Conservation (phyloP, 352 stramenopile genomes). For the Globisporangium cederbergense region DNA sequence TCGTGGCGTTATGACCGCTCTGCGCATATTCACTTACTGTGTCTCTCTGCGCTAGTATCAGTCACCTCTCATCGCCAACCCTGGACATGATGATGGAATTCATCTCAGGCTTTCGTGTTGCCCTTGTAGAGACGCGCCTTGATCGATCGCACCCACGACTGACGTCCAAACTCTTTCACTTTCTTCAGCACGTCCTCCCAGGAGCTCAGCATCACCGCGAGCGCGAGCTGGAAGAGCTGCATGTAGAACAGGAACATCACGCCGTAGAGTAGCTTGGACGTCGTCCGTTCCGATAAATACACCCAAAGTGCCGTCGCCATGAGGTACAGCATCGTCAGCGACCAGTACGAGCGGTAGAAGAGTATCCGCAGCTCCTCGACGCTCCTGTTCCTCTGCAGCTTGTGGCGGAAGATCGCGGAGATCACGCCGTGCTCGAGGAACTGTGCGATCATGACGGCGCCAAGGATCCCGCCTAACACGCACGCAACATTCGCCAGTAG, state of each 20-base stretch:
- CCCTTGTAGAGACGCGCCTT: slow-evolving; percentile 1
- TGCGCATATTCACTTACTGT: not conserved
- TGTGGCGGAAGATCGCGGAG: slow-evolving; percentile 43
- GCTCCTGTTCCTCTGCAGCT: slow-evolving; percentile 37
- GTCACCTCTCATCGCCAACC: not conserved
- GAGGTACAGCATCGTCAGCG: slow-evolving; percentile 40
- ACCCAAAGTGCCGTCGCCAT: slow-evolving; percentile 46
- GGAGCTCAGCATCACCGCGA: slow-evolving; percentile 57
- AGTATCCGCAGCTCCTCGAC: slow-evolving; percentile 32
- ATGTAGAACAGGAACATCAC: slow-evolving; percentile 45
- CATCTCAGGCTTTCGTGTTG: not conserved
- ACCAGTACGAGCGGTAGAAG: slow-evolving; percentile 74
- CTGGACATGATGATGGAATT: not conserved
- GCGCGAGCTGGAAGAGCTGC: slow-evolving; percentile 50
- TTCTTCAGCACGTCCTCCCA: slow-evolving; percentile 44
- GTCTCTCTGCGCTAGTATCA: not conserved
- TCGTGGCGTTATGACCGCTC: not conserved
- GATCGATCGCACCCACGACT: slow-evolving; percentile 8
- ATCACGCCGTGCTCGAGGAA: slow-evolving; percentile 62
- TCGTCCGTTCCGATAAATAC: slow-evolving; percentile 53
- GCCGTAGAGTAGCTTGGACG: slow-evolving; percentile 43
- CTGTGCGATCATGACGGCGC: slow-evolving; percentile 59
- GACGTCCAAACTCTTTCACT: slow-evolving; percentile 23
- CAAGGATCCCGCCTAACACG: slow-evolving; percentile 33
- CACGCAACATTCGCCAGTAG: slow-evolving; percentile 22